phyloP scores from a whole-genome alignment of 2,329 filamentous ascomycete species.

The Dothiorella sarmentorum region DNA sequence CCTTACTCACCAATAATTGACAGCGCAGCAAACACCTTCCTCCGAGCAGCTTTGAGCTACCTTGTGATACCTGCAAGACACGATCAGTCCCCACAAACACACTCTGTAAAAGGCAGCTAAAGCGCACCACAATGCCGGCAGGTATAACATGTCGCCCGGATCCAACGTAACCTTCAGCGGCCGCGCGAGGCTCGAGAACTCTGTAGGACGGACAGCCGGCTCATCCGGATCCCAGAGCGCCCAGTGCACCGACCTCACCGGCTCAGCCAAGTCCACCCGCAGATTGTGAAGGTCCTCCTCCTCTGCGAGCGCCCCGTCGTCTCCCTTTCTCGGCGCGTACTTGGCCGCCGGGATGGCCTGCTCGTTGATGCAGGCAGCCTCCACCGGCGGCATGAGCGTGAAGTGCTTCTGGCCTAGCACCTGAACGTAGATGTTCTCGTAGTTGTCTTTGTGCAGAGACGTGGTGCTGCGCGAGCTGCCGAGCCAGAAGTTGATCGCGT shows the following conservation, averaged over 20 bases:
- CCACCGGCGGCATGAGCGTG: conserved; percentile 67
- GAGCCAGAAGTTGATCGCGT: conserved; percentile 81
- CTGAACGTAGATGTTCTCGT: conserved; percentile 82
- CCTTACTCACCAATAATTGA: conserved; percentile 64
- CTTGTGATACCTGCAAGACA: conserved; percentile 64
- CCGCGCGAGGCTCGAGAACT: conserved; percentile 57
- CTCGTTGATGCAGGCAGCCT: conserved; percentile 68
- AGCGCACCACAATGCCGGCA: conserved; percentile 75
- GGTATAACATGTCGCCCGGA: conserved; percentile 75
- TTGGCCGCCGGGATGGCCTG: conserved; percentile 53
- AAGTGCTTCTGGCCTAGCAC: conserved; percentile 72
- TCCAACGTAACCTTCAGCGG: conserved; percentile 66
- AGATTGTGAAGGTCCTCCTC: conserved; percentile 23
- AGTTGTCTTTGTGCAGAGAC: conserved; percentile 76
- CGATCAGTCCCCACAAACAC: background rate
- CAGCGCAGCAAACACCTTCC: conserved; percentile 71
- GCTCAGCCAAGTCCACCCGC: conserved; percentile 32
- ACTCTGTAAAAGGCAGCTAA: conserved; percentile 53
- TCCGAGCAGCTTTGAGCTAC: conserved; percentile 67
- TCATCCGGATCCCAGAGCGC: conserved; percentile 71
- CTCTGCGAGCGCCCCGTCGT: conserved; percentile 4
- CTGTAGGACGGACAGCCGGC: conserved; percentile 49
- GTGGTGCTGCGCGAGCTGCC: conserved; percentile 67
- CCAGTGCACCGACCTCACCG: conserved; percentile 57
- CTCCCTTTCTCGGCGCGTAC: conserved; percentile 44